A percentile compares a stretch with the other conserved stretches of the same genome.
phyloP scores from a whole-genome alignment of 345 rosid species.

The Adansonia digitata region DNA sequence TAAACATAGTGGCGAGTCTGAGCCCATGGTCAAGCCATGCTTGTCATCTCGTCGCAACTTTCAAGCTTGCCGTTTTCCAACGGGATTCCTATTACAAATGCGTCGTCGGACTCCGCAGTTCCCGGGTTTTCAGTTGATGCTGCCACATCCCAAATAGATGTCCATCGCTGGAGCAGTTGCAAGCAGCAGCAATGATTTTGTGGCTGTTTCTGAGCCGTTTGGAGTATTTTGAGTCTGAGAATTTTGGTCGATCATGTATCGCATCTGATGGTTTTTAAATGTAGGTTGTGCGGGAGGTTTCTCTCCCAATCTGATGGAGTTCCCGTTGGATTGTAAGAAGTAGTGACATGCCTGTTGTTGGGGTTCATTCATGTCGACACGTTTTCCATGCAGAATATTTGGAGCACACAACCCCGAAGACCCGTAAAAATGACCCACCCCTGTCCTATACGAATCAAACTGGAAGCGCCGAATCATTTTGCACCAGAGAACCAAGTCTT shows the following conservation, averaged over 20 bases:
- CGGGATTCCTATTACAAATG: conserved; percentile 22
- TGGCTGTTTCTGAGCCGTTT: conserved; percentile 39
- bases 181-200: conserved; percentile 38
- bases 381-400: conserved; percentile 56
- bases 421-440: conserved; percentile 43
- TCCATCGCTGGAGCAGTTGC: conserved; percentile 51
- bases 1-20: conserved; percentile 46
- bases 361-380: conserved; percentile 49
- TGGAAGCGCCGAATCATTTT: conserved; percentile 30
- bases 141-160: conserved; percentile 30
- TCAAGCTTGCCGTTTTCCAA: conserved; percentile 42
- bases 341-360: conserved; percentile 49
- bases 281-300: conserved; percentile 45
- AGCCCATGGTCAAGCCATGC: conserved; percentile 31
- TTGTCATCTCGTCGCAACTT: conserved; percentile 37
- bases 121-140: conserved; percentile 24
- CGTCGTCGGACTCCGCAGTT: conserved; percentile 10
- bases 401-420: conserved; percentile 46
- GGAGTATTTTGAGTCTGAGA: conserved; percentile 36
- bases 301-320: conserved; percentile 55
- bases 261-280: conserved; percentile 33
- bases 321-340: conserved; percentile 43
- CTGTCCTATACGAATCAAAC: conserved; percentile 43
- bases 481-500: conserved; percentile 25
- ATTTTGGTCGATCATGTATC: conserved; percentile 14